Conservation (phyloP, 495 filamentous ascomycete genomes). For the Cryomyces minteri region DNA sequence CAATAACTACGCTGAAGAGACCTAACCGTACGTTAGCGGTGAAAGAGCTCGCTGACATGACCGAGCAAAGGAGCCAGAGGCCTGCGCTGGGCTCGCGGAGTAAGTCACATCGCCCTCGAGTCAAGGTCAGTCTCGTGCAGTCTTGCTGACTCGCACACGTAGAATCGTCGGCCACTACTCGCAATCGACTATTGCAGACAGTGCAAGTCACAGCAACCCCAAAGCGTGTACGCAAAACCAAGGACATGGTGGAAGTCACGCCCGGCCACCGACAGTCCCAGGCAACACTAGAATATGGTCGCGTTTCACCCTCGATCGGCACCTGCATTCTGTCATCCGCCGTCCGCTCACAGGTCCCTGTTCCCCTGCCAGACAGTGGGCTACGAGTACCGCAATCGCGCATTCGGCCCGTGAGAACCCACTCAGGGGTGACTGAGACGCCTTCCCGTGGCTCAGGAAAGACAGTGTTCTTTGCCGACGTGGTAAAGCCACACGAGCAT, state of each 20-base stretch:
- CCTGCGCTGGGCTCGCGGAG: constrained; percentile 14
- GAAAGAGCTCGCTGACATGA: constrained; percentile 50
- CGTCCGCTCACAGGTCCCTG: constrained; percentile 5
- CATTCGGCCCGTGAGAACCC: constrained; percentile 1
- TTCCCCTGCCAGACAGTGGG: constrained; percentile 2
- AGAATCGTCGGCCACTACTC: constrained; percentile 48
- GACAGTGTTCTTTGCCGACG: constrained; percentile 8
- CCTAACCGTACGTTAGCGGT: constrained; percentile 70
- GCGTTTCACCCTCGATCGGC: constrained; percentile 4
- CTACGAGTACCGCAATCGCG: constrained; percentile 6
- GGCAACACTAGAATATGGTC: not conserved
- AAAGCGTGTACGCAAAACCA: constrained; percentile 5
- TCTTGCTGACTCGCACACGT: constrained; percentile 9
- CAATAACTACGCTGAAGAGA: constrained; percentile 67
- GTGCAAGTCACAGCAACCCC: constrained; percentile 20
- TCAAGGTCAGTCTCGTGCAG: not conserved
- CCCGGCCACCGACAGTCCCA: constrained; percentile 9
- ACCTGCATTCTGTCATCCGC: constrained; percentile 15
- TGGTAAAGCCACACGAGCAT: not conserved
- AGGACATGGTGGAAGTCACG: constrained; percentile 5
- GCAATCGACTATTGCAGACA: constrained; percentile 31
- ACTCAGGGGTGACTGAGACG: constrained; percentile 21
- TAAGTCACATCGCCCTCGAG: constrained; percentile 4
- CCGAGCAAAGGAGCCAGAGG: constrained; percentile 33
- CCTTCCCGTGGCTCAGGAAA: constrained; percentile 26